These are phyloP conservation scores for Plasmopara viticola DNA, from an alignment of 352 stramenopile species.

Conservation along the genomic window DNA sequence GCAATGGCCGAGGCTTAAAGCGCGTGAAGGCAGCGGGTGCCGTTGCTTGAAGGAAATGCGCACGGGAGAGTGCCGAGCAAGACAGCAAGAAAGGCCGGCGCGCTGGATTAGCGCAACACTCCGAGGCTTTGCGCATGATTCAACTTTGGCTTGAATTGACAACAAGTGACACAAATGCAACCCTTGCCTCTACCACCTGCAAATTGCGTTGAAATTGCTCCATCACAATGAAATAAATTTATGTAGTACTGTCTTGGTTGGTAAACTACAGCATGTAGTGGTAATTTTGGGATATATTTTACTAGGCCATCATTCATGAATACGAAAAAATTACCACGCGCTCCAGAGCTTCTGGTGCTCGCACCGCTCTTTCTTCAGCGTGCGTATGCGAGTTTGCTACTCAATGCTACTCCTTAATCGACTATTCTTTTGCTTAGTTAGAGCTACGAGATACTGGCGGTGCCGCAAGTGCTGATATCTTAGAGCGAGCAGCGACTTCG, in stretches of 20 bases:
- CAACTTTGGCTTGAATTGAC: conserved; percentile 1
- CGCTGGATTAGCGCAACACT: conserved; percentile 2
- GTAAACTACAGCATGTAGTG: no score
- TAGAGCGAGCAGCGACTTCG: conserved; percentile 23
- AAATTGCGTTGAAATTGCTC: neutral
- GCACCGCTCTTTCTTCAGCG: conserved; percentile 21
- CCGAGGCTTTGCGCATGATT: conserved; percentile 19
- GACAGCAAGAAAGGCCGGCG: conserved; percentile 24
- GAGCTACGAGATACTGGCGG: conserved; percentile 39
- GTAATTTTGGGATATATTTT: no score
- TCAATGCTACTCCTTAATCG: neutral
- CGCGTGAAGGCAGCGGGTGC: conserved; percentile 33
- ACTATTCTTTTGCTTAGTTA: conserved; percentile 7
- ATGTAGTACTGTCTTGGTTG: no score
- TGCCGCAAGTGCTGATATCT: conserved; percentile 35
- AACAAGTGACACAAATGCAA: neutral
- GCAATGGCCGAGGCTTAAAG: conserved; percentile 16
- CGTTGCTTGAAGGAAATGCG: conserved; percentile 49
- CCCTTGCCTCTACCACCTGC: neutral
- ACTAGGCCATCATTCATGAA: no score
- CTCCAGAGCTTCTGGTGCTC: no score
- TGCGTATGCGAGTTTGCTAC: conserved; percentile 6
- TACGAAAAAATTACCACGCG: no score
- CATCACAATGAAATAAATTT: no score
- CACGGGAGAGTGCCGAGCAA: conserved; percentile 48